Evolutionary conservation across 257 asterid genomes (phyloP).

Genomic region (Solanum lignicaule): DNA sequence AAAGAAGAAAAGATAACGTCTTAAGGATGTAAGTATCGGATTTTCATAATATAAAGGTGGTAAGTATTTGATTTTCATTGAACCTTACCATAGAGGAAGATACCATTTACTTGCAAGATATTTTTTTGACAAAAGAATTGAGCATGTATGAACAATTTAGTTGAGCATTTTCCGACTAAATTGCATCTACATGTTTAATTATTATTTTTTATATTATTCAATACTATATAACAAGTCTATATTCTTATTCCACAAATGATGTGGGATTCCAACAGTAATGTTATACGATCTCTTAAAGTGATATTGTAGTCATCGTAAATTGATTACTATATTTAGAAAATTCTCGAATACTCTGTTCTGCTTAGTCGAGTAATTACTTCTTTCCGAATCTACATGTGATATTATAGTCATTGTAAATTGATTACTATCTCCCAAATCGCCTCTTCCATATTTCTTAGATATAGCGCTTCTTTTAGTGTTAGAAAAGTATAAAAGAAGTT

Average conservation of each 20-base stretch:
- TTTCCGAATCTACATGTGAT: neutral
- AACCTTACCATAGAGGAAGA: too few species aligned
- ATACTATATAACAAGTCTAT: neutral
- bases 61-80: too few species aligned
- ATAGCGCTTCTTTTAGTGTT: too few species aligned
- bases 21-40: too few species aligned
- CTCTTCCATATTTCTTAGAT: neutral
- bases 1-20: too few species aligned
- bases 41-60: too few species aligned
- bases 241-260: neutral
- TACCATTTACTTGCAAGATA: too few species aligned
- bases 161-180: neutral
- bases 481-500: too few species aligned
- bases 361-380: neutral
- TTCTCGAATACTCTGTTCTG: neutral
- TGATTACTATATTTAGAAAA: neutral
- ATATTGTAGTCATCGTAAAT: too few species aligned
- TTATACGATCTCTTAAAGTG: neutral
- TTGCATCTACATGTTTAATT: neutral
- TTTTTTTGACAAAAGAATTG: too few species aligned
- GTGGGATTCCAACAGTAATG: neutral
- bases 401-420: too few species aligned
- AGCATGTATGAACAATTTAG: neutral
- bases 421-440: neutral
- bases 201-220: too few species aligned